Base-by-base conservation (phyloP, 208 protist species). In the Trypanosoma lewisi region DNA sequence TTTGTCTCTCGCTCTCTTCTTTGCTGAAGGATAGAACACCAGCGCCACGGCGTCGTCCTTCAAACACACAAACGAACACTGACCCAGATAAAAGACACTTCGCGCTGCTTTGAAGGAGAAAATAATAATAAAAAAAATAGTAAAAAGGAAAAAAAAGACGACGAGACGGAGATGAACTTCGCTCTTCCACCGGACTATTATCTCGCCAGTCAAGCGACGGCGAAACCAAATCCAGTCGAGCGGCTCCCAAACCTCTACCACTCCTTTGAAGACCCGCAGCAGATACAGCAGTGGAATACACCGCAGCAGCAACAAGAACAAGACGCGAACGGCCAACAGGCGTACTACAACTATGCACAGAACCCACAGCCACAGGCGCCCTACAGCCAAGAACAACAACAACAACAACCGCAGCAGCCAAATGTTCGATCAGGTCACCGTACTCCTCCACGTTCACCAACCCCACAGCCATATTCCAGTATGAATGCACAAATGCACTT, bases 211-310 rank as follows among this genome's bases (percentile, higher is more conserved):
- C n/a, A 53, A 6, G 33, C 50, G 33, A 34, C 53, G 48, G 37
- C 45, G 27, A 16, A 37, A 34, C 45, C 54, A 21, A 19, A 11
- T 44, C 2, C 39, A 41, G 50, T 64, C 25, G 63, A 49, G 21
- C 53, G 71, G 21, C 50, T 59, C 16, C 77, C 72, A 11, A 71
- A 54, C 34, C 63, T 87, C 2, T 69, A 75, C 50, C 73, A 87
- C 56, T 47, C 66, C 55, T 87, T 88, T 56, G 79, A 87, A 30
- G 78, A 91, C 67, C 67, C 73, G 37, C 68, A 41, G 34, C 52
- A 70, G 34, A 59, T 67, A 21, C 70, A 75, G 53, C 57, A 63
- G 27, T 66, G 67, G 42, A 39, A 19, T 0, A 30, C 34, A 19
- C 14, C 53, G 0, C 30, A 39, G 5, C 54, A 49, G 17, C 56